Evolutionary conservation across 768 basidiomycete species (phyloP).

Genomic region (Lentinula aciculospora): DNA sequence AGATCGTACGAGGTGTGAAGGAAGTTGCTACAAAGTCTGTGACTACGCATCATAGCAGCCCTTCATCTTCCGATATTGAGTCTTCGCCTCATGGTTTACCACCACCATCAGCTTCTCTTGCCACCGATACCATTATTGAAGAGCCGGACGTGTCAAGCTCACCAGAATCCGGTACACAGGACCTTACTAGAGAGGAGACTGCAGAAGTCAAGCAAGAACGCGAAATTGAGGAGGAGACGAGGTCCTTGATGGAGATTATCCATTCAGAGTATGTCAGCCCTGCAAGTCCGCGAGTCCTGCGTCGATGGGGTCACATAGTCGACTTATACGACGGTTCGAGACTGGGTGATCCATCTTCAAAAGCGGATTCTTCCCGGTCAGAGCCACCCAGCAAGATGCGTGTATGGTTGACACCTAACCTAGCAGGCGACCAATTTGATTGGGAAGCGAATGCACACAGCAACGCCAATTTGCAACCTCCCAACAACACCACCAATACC

Average conservation of each 20-base stretch:
- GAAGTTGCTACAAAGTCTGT: not conserved
- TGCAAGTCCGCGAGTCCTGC: slow-evolving; percentile 31
- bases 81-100: not conserved
- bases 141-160: not conserved
- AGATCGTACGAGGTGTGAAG: not conserved
- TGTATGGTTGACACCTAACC: slow-evolving; percentile 6
- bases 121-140: not conserved
- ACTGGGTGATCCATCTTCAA: not conserved
- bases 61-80: not conserved
- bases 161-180: not conserved
- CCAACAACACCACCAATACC: not conserved
- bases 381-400: not conserved
- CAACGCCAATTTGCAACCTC: not conserved
- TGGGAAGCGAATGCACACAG: not conserved
- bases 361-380: not conserved
- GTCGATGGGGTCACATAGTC: slow-evolving; percentile 31
- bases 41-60: not conserved
- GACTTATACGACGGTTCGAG: slow-evolving; percentile 24
- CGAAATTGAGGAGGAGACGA: slow-evolving; percentile 22
- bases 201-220: slow-evolving; percentile 15
- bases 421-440: not conserved
- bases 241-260: slow-evolving; percentile 26
- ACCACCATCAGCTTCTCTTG: not conserved
- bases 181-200: slow-evolving; percentile 22
- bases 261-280: slow-evolving; percentile 38